Conservation (phyloP, 1,284 basidiomycete genomes). For the Apiotrichum siamense region DNA sequence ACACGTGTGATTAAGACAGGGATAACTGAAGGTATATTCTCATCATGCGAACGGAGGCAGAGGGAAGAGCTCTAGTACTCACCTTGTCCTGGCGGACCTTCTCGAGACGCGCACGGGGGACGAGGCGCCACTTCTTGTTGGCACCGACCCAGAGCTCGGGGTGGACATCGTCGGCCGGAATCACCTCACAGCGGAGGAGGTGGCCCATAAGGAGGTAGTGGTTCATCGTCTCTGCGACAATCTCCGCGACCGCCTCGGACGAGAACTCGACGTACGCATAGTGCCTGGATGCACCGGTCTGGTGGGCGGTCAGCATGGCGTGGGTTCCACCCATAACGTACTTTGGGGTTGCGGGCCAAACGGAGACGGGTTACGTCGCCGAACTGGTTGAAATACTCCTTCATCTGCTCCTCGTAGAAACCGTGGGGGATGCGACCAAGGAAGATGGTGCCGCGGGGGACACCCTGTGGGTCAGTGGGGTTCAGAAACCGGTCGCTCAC, state of each 20-base stretch:
- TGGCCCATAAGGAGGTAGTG: conserved; percentile 95
- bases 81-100: conserved; percentile 77
- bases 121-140: conserved; percentile 76
- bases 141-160: conserved; percentile 95
- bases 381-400: conserved; percentile 90
- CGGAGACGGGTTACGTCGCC: conserved; percentile 83
- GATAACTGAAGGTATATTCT: not conserved
- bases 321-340: conserved; percentile 33
- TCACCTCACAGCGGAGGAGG: conserved; percentile 75
- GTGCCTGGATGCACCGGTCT: conserved; percentile 94
- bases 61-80: conserved; percentile 11
- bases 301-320: not conserved
- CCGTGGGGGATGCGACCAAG: conserved; percentile 90
- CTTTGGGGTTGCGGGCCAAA: conserved; percentile 89
- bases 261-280: conserved; percentile 96
- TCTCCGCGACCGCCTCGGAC: conserved; percentile 79
- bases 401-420: conserved; percentile 93
- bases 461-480: conserved; percentile 21
- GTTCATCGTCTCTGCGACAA: conserved; percentile 98
- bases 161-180: conserved; percentile 82
- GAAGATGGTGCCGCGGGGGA: conserved; percentile 76
- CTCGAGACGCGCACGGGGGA: conserved; percentile 68
- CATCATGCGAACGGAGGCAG: not conserved
- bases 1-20: not conserved
- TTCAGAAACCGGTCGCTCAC: conserved; percentile 50